Evolutionary conservation across 768 basidiomycete species (phyloP), one percentile per base, ranked within the genome.

Genomic region (Vararia minispora): DNA sequence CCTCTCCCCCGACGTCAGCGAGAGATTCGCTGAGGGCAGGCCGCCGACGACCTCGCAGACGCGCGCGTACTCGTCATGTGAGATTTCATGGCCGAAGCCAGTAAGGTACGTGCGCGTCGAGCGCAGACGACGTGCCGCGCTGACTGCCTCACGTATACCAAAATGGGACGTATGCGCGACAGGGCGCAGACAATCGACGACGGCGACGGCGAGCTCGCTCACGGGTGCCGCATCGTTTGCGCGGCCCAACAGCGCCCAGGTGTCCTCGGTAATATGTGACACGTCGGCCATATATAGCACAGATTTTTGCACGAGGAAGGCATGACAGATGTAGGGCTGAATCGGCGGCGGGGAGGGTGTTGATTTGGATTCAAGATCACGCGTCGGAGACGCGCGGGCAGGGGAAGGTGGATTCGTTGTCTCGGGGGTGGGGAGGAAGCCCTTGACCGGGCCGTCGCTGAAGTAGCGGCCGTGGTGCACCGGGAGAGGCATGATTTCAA

Each of bases 281-380:
- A 80, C 83, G 55, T 95, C 91, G 20, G 82, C 80, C 42, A 94
- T 66, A 60, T 92, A 92, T 11, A 76, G 63, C 32, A 92, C 58
- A 22, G 69, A 59, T 25, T 79, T 62, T 49, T 79, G 71, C 32
- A 85, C 64, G 51, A 72, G 67, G 62, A 86, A 86, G 21, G 79
- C 83, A 49, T 79, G 69, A 51, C 72, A 79, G 35, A 73, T 51
- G 52, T 76, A 82, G 2, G 80, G 79, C n/a, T 60, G 58, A 13
- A 75, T 63, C 20, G 53, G 46, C 23, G 59, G 57, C 33, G 40
- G 16, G 43, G 37, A 22, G 31, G 16, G 12, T 1, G 33, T 35
- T 25, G 39, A 22, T 28, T 31, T 17, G 27, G 21, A 16, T 25
- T 43, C 41, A 17, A 22, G 37, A 23, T 33, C 38, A 38, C 40